These are phyloP conservation scores for Aspergillus ochraceus DNA, from an alignment of 2,329 filamentous ascomycete genomes.

Conservation along the genomic window DNA sequence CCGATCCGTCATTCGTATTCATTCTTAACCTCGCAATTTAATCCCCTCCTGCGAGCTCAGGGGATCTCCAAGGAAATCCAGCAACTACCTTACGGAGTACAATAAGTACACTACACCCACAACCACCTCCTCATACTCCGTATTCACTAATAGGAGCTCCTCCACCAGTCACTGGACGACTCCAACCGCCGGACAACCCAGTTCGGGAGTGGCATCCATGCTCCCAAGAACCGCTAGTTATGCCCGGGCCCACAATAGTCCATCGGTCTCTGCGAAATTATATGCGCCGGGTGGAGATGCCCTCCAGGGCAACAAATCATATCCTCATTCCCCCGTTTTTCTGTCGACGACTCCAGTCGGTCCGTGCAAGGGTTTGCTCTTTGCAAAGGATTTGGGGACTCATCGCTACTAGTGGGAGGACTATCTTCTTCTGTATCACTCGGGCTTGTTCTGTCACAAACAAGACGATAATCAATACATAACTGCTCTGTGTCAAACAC, in stretches of 20 bases:
- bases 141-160: too few relatives aligned
- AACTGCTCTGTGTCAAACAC: too few relatives aligned
- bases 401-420: not conserved
- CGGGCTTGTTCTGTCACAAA: not conserved
- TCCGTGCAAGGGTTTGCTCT: constrained; percentile 3
- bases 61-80: too few relatives aligned
- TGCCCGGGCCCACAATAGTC: constrained; percentile 6
- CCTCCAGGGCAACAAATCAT: constrained; percentile 1
- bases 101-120: too few relatives aligned
- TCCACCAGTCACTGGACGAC: not conserved
- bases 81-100: too few relatives aligned
- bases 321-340: not conserved
- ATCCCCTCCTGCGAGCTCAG: too few relatives aligned
- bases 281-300: constrained; percentile 8
- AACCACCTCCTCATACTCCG: too few relatives aligned
- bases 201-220: not conserved
- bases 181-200: constrained; percentile 1
- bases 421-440: not conserved
- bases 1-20: too few relatives aligned
- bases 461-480: not conserved
- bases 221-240: constrained; percentile 9
- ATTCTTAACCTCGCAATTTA: too few relatives aligned
- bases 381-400: not conserved
- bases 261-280: not conserved
- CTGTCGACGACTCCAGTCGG: not conserved